Evolutionary conservation across 1,284 basidiomycete species (phyloP), one percentile per base, ranked within the genome.

Genomic region (Apiotrichum brassicae): DNA sequence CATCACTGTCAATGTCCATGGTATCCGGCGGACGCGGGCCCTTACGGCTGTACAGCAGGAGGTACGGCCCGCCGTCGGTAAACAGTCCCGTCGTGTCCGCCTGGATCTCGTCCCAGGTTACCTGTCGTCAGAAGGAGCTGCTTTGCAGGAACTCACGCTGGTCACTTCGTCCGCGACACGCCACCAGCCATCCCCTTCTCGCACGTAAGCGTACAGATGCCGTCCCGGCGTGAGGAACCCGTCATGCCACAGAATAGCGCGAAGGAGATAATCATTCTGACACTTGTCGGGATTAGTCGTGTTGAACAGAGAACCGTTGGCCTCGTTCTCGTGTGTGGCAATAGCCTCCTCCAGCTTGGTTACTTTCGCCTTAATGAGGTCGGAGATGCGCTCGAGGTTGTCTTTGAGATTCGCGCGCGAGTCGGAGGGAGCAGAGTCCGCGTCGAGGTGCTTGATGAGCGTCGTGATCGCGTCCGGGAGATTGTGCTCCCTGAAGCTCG

Each of bases 21-120:
- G 25, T 22, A 18, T 30, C 9, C 34, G 11, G 5, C 4, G 48
- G 53, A 2, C 53, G 46, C 14, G 54, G 49, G 14, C 65, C 62
- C 12, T 59, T 54, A 14, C 63, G 51, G 13, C 58, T 61, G 38
- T 66, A 65, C 16, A 66, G 30, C 8, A 66, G 51, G n/a, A 61
- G 39, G 45, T 68, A 70, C 5, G 68, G 62, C 4, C 69, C 69
- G 9, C 67, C 69, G 30, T 70, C 68, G 53, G 69, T 68, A 46
- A 58, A 70, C 44, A 65, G 48, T 3, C 69, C 69, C 0, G 64
- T 68, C 38, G 49, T 55, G 54, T 71, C 69, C 4, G 16, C 43
- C 16, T 44, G 46, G 12, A 71, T 62, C 1, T 42, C 43, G 32
- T 59, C 55, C 56, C 58, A 71, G 8, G 60, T 53, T 12, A 63